Evolutionary conservation across 305 asterid species (phyloP).

Genomic region (Fraxinus dipetala): DNA sequence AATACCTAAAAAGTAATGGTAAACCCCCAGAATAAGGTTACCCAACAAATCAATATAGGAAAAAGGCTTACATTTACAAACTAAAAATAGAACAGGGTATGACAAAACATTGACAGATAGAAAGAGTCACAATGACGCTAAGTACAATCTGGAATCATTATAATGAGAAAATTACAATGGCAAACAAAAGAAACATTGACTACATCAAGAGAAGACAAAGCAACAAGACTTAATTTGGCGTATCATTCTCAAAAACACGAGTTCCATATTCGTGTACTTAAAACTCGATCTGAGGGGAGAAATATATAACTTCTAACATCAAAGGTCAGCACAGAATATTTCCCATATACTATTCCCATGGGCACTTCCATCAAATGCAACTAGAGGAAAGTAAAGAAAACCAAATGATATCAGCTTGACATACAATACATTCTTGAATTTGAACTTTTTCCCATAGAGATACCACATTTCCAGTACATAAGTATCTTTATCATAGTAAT

Average conservation of each 20-base stretch:
- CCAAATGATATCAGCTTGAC: not conserved
- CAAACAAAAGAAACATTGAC: too few relatives aligned
- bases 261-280: not conserved
- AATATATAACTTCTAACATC: not conserved
- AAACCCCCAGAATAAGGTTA: conserved; percentile 14
- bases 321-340: not conserved
- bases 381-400: not conserved
- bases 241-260: not conserved
- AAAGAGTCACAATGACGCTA: too few relatives aligned
- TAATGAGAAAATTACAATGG: too few relatives aligned
- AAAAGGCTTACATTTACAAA: not conserved
- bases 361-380: not conserved
- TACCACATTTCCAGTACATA: not conserved
- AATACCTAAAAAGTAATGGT: too few relatives aligned
- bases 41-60: not conserved
- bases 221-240: too few relatives aligned
- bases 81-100: too few relatives aligned
- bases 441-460: too few relatives aligned
- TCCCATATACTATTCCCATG: not conserved
- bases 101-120: too few relatives aligned
- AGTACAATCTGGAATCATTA: too few relatives aligned
- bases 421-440: not conserved
- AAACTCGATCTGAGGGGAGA: not conserved
- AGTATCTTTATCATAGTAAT: not conserved
- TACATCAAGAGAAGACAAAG: too few relatives aligned